Base-by-base conservation (phyloP, 2,329 filamentous ascomycete genomes). In the Aspergillus glaucus region DNA sequence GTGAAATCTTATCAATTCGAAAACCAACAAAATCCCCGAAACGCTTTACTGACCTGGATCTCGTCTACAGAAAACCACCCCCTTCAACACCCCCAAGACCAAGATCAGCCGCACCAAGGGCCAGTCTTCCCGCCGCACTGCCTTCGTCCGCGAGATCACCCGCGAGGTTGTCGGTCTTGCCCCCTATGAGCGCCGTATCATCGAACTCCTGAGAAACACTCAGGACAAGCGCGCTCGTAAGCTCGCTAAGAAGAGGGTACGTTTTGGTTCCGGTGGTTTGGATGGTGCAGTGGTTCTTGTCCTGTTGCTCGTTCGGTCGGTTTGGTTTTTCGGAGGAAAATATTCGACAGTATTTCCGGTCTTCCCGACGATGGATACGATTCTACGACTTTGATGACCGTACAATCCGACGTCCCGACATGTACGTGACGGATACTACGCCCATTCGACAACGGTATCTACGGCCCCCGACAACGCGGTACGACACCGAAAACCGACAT, bases 171-270 rank as follows among this genome's bases (percentile, higher is more conserved):
- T 91, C 76, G 93, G 88, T 71, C 87, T 93, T 65, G 88, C 88
- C 65, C 88, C 88, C 69, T 93, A 98, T 76, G 93, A 98, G 86
- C 92, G 93, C 77, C 90, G 93, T 73, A 88, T 98, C 66, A 95
- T 98, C 73, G 93, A 98, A 84, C 81, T 98, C 74, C 87, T 98
- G 78, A 89, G 93, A 70, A 98, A 98, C 87, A 86, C 83, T 81
- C 94, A 95, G 82, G 93, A 98, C 79, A 97, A 97, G 88, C 89
- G 92, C 78, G 92, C 92, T 70, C 85, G 92, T 67, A 96, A 96
- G 86, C 88, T 96, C 71, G 92, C 92, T 70, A 97, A 97, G 91
- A 96, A 95, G 88, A 86, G 92, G 77, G 87, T 92, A 83, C 64
- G 86, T 82, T 52, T 48, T 14, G n/a, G n/a, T 10, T 19, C 26